These are phyloP conservation scores for Leccinellum luteum DNA, from an alignment of 768 basidiomycete species.

Conservation along the genomic window DNA sequence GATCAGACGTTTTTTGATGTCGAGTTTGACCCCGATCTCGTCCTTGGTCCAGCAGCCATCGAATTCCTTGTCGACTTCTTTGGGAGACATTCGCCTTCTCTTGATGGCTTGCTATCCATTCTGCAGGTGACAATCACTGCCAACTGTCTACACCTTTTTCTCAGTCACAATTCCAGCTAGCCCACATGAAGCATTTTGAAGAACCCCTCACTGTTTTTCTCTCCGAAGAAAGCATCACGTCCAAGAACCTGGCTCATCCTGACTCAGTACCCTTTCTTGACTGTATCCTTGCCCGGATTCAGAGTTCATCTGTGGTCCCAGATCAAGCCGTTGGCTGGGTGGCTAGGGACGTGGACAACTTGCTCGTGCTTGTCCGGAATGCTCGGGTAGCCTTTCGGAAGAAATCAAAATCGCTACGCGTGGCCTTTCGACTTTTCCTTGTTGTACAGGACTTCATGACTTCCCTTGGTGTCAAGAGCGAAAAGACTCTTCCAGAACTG, in stretches of 20 bases:
- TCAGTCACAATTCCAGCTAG: constrained; percentile 40
- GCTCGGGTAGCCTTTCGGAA: constrained; percentile 38
- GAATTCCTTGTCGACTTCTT: constrained; percentile 58
- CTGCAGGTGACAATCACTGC: constrained; percentile 50
- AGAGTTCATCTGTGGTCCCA: constrained; percentile 15
- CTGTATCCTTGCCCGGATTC: constrained; percentile 37
- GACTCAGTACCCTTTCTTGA: constrained; percentile 36
- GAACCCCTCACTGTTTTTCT: constrained; percentile 49
- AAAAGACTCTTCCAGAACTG: constrained; percentile 34
- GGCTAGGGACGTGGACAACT: constrained; percentile 23
- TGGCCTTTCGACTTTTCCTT: constrained; percentile 48
- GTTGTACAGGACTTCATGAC: constrained; percentile 44
- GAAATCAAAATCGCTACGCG: constrained; percentile 35
- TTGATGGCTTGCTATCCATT: constrained; percentile 55
- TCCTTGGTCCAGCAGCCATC: constrained; percentile 58
- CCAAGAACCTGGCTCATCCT: constrained; percentile 13
- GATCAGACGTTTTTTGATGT: constrained; percentile 63
- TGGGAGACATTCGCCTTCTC: constrained; percentile 51
- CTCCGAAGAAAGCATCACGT: constrained; percentile 7
- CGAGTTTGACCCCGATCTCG: constrained; percentile 55
- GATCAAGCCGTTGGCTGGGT: constrained; percentile 25
- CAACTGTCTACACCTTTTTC: background rate
- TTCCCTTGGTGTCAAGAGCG: constrained; percentile 41
- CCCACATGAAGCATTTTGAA: constrained; percentile 68
- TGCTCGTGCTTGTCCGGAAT: constrained; percentile 36